Conservation (phyloP, 1,284 basidiomycete genomes). For the Schizophyllum amplum region DNA sequence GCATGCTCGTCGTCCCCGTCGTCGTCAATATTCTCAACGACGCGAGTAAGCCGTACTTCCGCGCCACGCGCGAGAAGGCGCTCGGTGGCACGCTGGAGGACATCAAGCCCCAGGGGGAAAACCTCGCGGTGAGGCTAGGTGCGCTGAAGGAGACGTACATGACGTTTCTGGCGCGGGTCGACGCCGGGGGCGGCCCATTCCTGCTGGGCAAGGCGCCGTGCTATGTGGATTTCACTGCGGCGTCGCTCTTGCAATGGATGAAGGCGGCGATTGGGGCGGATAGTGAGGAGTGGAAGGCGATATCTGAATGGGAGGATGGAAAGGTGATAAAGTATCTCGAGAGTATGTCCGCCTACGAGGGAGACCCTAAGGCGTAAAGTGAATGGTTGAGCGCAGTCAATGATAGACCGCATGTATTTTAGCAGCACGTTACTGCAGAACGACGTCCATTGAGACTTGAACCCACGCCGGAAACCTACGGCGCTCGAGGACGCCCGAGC, state of each 20-base stretch:
- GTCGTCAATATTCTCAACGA: constrained; percentile 21
- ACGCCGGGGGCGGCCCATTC: constrained; percentile 14
- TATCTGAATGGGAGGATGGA: constrained; percentile 24
- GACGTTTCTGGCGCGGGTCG: not conserved
- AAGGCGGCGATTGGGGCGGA: constrained; percentile 19
- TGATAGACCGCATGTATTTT: too few species aligned
- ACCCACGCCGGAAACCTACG: too few species aligned
- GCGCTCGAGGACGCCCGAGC: too few species aligned
- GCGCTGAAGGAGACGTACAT: not conserved
- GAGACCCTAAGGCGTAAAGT: not conserved
- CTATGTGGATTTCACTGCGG: constrained; percentile 29
- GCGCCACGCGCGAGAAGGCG: constrained; percentile 24
- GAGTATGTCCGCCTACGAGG: constrained; percentile 6
- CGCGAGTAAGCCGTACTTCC: constrained; percentile 28
- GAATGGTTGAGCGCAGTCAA: too few species aligned
- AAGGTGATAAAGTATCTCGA: constrained; percentile 23
- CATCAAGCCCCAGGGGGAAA: constrained; percentile 21
- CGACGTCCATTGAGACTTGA: too few species aligned
- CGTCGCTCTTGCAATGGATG: constrained; percentile 21
- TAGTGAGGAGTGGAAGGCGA: constrained; percentile 25
- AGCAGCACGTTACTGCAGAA: too few species aligned
- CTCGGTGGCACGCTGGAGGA: constrained; percentile 30
- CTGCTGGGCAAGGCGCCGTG: constrained; percentile 21
- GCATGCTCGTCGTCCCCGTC: constrained; percentile 16
- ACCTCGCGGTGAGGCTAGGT: constrained; percentile 7